Conservation (phyloP, 83 land plant species). For the Larix sibirica region DNA sequence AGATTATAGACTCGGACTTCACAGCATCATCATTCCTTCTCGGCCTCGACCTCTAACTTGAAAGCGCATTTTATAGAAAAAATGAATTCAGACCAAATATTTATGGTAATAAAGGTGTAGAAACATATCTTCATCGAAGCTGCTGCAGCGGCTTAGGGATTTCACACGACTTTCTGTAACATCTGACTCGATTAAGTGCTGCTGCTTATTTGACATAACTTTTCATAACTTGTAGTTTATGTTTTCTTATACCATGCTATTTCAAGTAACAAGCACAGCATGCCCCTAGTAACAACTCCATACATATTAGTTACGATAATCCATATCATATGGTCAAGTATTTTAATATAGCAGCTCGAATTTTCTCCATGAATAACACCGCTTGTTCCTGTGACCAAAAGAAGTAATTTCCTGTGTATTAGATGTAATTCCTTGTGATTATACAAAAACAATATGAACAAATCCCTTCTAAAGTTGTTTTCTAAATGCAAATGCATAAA, state of each 20-base stretch:
- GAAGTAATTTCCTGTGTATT: neutral
- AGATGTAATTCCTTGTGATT: neutral
- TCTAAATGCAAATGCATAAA: neutral
- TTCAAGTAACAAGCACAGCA: neutral
- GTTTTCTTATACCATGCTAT: neutral
- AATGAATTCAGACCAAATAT: neutral
- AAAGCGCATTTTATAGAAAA: neutral
- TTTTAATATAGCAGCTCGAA: slow-evolving; percentile 70
- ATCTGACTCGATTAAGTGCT: neutral
- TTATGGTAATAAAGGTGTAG: neutral
- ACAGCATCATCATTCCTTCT: neutral
- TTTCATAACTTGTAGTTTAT: neutral
- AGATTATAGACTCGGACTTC: neutral
- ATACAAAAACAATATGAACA: slow-evolving; percentile 1
- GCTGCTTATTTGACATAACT: neutral
- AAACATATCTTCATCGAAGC: neutral
- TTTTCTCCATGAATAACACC: slow-evolving; percentile 73
- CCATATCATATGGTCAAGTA: slow-evolving; percentile 62
- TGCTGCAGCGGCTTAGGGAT: neutral
- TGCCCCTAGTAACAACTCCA: neutral
- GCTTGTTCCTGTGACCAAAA: slow-evolving; percentile 62
- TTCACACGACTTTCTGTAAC: neutral
- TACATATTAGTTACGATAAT: neutral
- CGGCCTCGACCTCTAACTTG: neutral
- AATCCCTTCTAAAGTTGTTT: neutral